Conservation (phyloP, 352 stramenopile genomes). For the Pythium sp. region DNA sequence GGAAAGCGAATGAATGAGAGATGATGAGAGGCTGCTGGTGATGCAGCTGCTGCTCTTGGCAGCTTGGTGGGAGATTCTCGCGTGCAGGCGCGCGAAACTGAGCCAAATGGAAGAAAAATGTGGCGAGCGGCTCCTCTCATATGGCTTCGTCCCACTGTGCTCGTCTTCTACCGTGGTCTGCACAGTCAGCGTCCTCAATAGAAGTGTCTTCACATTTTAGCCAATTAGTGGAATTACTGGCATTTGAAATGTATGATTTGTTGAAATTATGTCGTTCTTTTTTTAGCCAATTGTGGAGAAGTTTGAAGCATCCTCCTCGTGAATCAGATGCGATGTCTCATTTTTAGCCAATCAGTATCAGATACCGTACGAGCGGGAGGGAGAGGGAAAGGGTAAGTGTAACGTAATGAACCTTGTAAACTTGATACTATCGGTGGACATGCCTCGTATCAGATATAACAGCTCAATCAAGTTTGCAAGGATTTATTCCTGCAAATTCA, state of each 20-base stretch:
- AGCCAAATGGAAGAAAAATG: neutral
- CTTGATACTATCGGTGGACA: too few species aligned
- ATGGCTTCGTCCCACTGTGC: slow-evolving; percentile 13
- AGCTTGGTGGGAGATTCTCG: slow-evolving; percentile 1
- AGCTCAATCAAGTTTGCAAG: too few species aligned
- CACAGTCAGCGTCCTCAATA: slow-evolving; percentile 2
- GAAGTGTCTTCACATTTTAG: neutral
- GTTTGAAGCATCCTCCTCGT: neutral
- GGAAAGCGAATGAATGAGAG: neutral
- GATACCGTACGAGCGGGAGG: neutral
- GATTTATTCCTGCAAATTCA: too few species aligned
- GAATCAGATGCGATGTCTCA: neutral
- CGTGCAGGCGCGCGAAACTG: neutral
- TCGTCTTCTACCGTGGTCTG: neutral
- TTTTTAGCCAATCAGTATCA: neutral
- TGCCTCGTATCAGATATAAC: too few species aligned
- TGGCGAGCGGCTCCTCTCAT: neutral
- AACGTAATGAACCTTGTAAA: neutral
- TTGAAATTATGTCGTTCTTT: neutral
- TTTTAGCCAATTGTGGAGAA: neutral
- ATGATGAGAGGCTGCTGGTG: neutral
- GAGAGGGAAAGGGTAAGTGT: neutral
- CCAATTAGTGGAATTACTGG: neutral
- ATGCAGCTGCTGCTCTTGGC: slow-evolving; percentile 1
- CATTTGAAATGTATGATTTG: neutral